phyloP scores from a whole-genome alignment of 2,329 filamentous ascomycete species.

The Chrysoporthe austroafricana region DNA sequence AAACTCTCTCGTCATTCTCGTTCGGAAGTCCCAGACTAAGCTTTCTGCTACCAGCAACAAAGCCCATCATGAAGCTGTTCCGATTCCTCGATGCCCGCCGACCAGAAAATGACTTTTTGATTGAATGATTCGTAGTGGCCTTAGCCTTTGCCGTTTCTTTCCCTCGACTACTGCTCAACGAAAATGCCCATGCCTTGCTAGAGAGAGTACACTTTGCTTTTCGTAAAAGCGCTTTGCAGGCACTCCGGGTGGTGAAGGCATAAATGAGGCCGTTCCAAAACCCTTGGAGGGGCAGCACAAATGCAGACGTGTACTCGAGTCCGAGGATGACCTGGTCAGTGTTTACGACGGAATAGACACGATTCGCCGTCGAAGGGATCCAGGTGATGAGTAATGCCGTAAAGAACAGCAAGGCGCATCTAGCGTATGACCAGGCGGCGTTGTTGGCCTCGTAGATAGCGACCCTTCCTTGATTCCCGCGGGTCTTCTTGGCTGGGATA shows the following conservation, averaged over 20 bases:
- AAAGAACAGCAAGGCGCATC: constrained; percentile 73
- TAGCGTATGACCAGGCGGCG: constrained; percentile 71
- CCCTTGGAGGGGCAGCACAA: constrained; percentile 80
- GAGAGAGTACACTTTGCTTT: constrained; percentile 35
- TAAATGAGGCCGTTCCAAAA: constrained; percentile 87
- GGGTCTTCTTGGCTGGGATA: background rate
- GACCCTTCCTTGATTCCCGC: constrained; percentile 38
- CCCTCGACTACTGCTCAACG: background rate
- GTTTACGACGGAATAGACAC: constrained; percentile 71
- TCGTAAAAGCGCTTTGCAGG: constrained; percentile 55
- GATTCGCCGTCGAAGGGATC: constrained; percentile 78
- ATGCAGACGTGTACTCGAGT: constrained; percentile 71
- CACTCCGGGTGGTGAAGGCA: constrained; percentile 67
- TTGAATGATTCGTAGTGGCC: background rate
- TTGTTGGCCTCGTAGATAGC: constrained; percentile 59
- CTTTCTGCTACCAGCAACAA: background rate
- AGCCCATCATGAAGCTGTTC: constrained; percentile 13
- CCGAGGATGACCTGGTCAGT: constrained; percentile 54
- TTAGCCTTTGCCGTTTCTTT: background rate
- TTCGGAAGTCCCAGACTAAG: background rate
- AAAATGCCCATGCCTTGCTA: background rate
- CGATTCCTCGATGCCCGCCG: background rate
- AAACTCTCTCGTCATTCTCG: background rate
- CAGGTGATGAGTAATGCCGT: constrained; percentile 72
- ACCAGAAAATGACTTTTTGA: background rate